These are phyloP conservation scores for Vigna angularis DNA, from an alignment of 306 rosid genomes.

Conservation along the genomic window DNA sequence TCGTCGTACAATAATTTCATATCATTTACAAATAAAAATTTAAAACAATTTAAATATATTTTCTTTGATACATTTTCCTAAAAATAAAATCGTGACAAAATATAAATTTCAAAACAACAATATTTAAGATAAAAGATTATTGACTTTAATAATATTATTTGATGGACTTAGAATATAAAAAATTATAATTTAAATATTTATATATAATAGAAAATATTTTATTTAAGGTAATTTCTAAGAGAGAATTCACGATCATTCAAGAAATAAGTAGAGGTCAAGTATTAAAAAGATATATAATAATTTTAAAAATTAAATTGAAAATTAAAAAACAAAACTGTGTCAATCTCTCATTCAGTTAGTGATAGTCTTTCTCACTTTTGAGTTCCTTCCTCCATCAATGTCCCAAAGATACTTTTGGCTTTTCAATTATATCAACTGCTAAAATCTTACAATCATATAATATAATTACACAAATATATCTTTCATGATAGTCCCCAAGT, in stretches of 20 bases:
- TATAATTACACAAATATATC: neutral
- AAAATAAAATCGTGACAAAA: too few relatives aligned
- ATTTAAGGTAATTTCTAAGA: neutral
- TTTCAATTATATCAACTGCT: neutral
- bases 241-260: neutral
- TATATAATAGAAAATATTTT: neutral
- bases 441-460: neutral
- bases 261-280: neutral
- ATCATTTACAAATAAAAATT: too few relatives aligned
- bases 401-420: neutral
- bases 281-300: neutral
- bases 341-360: neutral
- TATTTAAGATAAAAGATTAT: too few relatives aligned
- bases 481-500: neutral
- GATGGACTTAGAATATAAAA: too few relatives aligned
- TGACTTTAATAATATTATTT: too few relatives aligned
- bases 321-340: neutral
- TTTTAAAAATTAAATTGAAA: neutral
- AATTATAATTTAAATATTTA: neutral
- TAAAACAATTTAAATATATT: too few relatives aligned
- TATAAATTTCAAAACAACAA: too few relatives aligned
- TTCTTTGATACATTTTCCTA: too few relatives aligned
- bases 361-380: neutral
- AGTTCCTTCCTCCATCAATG: slow-evolving; percentile 2
- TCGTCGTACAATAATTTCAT: too few relatives aligned